Base-by-base conservation (phyloP, 345 rosid genomes). In the Eucalyptus polyanthemos region DNA sequence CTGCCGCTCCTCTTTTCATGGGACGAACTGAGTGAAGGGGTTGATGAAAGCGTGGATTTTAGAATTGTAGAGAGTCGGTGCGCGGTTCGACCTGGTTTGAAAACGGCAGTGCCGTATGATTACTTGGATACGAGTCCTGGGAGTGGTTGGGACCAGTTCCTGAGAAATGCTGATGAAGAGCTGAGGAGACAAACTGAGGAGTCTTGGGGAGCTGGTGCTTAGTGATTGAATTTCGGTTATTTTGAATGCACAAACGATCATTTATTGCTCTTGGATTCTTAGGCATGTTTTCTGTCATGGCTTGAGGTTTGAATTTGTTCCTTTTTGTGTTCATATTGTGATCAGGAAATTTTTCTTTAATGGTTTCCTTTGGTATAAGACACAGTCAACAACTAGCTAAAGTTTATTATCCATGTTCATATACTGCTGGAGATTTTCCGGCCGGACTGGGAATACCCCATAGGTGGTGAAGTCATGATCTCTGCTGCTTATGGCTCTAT, bases 131-230 rank as follows among this genome's bases (percentile, higher is more conserved):
- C 92, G 5, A 91, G 94, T 53, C 90, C 94, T 7, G 96, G 97
- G 81, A 95, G 98, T 88, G 97, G 97, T 17, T 96, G 98, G 98
- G 99, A 95, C 86, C 95, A 95, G 89, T 93, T 95, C 88, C n/a
- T 94, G 88, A 93, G 92, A 93, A 93, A 93, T 88, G 99, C 94
- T 5, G 95, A 94, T 72, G 93, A 93, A n/a, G 93, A 93, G 89
- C 89, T 93, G 88, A 91, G 83, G 89, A 88, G 65, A 53, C 95
- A 92, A 53, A 83, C 10, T 42, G 51, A 83, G 49, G 86, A 24
- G 31, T 34, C 51, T 83, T 15, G 19, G n/a, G 51, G 27, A 44
- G 51, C 31, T 6, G 12, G 86, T 83, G 51, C 49, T 83, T 44
- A 44, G 51, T 83, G n/a, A 44, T 83, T 45, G 44, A 69, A 69